Conservation (phyloP, 495 filamentous ascomycete species). For the Entonaema liquescens region DNA sequence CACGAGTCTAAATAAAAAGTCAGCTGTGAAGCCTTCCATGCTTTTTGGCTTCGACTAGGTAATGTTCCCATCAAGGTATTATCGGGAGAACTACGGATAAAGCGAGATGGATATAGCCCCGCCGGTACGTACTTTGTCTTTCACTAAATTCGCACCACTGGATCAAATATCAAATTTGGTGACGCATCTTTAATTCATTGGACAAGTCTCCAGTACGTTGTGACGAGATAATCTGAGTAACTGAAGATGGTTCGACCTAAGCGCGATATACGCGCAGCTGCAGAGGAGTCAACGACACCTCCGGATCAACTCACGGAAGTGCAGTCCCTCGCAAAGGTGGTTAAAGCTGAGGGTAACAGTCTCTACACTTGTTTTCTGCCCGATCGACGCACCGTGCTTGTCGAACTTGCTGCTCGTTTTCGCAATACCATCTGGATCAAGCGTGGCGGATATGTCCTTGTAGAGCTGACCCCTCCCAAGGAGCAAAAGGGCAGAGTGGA, state of each 20-base stretch:
- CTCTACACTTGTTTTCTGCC: conserved; percentile 78
- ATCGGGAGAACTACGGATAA: background rate
- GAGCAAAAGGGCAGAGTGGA: conserved; percentile 79
- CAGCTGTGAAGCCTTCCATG: background rate
- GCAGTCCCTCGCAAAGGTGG: conserved; percentile 76
- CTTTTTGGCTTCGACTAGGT: background rate
- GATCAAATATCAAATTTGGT: background rate
- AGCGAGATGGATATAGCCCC: background rate
- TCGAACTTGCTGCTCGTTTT: conserved; percentile 82
- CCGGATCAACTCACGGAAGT: conserved; percentile 68
- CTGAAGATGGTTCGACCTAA: conserved; percentile 74
- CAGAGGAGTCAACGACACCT: conserved; percentile 77
- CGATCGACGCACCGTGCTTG: conserved; percentile 65
- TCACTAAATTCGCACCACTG: background rate
- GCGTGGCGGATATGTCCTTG: conserved; percentile 83
- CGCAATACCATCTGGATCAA: conserved; percentile 92
- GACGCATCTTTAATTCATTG: background rate
- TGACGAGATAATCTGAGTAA: background rate
- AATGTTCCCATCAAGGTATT: background rate
- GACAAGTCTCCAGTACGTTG: background rate
- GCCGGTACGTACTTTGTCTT: background rate
- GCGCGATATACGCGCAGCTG: conserved; percentile 75
- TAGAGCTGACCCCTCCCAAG: conserved; percentile 71
- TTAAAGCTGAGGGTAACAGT: conserved; percentile 87
- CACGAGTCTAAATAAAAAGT: background rate